Percentiles rank a stretch among this genome's conserved stretches.
phyloP scores from a whole-genome alignment of 345 rosid genomes.

The Corchorus capsularis region DNA sequence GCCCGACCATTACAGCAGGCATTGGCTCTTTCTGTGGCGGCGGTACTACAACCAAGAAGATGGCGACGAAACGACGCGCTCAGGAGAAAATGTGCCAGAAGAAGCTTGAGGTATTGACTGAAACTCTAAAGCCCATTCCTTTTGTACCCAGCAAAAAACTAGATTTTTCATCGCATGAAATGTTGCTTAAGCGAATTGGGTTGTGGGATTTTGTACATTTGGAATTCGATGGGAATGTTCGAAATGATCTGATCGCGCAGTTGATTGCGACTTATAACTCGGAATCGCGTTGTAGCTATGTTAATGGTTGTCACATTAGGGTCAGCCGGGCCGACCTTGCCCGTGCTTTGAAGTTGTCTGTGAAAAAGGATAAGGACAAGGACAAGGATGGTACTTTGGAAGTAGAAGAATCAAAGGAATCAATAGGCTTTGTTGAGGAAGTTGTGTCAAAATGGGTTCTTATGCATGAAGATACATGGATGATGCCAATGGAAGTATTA shows the following conservation, averaged over 20 bases:
- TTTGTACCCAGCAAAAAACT: constrained; percentile 58
- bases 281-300: constrained; percentile 51
- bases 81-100: constrained; percentile 40
- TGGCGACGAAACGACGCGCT: constrained; percentile 34
- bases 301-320: constrained; percentile 52
- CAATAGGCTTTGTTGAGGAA: constrained; percentile 52
- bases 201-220: constrained; percentile 84
- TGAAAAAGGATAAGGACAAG: constrained; percentile 52
- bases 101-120: constrained; percentile 53
- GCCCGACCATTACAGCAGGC: not conserved
- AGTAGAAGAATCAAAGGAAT: constrained; percentile 48
- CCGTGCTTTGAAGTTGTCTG: constrained; percentile 71
- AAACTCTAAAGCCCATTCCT: constrained; percentile 59
- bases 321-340: constrained; percentile 79
- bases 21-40: constrained; percentile 44
- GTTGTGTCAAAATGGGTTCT: constrained; percentile 65
- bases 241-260: constrained; percentile 55
- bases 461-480: constrained; percentile 80
- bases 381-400: constrained; percentile 28
- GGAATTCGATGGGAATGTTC: constrained; percentile 56
- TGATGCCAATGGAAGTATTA: constrained; percentile 61
- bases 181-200: constrained; percentile 59
- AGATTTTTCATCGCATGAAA: constrained; percentile 62
- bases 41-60: constrained; percentile 44
- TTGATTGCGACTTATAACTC: constrained; percentile 58